Evolutionary conservation across 805 yeast species (phyloP).

Genomic region (Kazachstania viticola): DNA sequence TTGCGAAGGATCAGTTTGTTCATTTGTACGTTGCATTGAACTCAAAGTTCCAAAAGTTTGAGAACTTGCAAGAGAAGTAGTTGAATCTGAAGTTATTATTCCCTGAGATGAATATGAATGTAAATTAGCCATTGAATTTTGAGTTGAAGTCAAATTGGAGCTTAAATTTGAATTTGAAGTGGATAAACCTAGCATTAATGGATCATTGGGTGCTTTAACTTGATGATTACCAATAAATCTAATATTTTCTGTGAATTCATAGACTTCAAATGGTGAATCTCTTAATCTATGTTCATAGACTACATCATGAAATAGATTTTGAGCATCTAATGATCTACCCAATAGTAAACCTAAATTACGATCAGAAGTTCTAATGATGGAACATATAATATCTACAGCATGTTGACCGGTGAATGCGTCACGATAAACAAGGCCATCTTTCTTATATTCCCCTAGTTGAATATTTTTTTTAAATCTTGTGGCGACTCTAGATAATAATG

Average conservation of each 20-base stretch:
- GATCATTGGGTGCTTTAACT: conserved; percentile 21
- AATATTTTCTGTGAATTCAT: conserved; percentile 52
- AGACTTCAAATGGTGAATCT: conserved; percentile 79
- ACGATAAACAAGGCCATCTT: conserved; percentile 84
- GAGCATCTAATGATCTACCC: conserved; percentile 90
- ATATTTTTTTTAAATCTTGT: conserved; percentile 59
- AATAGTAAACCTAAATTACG: conserved; percentile 78
- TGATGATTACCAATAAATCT: conserved; percentile 17
- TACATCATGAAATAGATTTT: conserved; percentile 87
- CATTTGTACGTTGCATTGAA: background rate
- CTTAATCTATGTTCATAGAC: conserved; percentile 88
- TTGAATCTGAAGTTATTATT: conserved; percentile 8
- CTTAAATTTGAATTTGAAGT: conserved; percentile 1
- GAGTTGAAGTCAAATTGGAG: conserved; percentile 6
- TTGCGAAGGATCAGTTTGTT: conserved; percentile 1
- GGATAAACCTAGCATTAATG: conserved; percentile 15
- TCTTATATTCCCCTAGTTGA: conserved; percentile 64
- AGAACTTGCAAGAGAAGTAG: conserved; percentile 6
- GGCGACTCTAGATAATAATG: conserved; percentile 78
- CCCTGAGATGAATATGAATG: background rate
- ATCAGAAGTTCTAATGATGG: conserved; percentile 80
- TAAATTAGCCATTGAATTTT: conserved; percentile 1
- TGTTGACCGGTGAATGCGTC: conserved; percentile 90
- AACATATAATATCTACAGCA: conserved; percentile 84
- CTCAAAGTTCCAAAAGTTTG: conserved; percentile 1